These are phyloP conservation scores for Amoeboaphelidium protococcarum DNA, from an alignment of 371 early-diverging fungal genomes.

Conservation along the genomic window DNA sequence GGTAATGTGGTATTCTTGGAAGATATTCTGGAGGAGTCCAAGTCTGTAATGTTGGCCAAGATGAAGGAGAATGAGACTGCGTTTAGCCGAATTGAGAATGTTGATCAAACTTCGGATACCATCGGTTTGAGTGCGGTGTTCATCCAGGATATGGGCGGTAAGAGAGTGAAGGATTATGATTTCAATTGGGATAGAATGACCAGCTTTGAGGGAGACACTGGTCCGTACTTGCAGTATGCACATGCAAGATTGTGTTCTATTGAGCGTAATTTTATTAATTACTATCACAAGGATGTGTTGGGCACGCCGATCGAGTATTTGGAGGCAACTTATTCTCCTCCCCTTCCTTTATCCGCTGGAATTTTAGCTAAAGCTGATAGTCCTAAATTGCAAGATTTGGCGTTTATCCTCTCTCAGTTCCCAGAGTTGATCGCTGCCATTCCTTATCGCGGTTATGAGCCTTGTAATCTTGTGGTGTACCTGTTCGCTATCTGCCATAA, in stretches of 20 bases:
- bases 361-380: constrained; percentile 28
- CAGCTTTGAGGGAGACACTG: constrained; percentile 94
- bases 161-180: constrained; percentile 88
- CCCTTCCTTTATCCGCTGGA: constrained; percentile 1
- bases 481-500: constrained; percentile 59
- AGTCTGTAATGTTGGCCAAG: constrained; percentile 71
- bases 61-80: constrained; percentile 74
- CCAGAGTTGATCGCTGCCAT: constrained; percentile 48
- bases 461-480: constrained; percentile 77
- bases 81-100: constrained; percentile 57
- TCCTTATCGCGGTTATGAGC: constrained; percentile 41
- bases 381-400: constrained; percentile 35
- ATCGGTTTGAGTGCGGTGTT: constrained; percentile 62
- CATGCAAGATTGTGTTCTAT: constrained; percentile 87
- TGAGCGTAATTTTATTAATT: constrained; percentile 46
- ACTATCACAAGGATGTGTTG: constrained; percentile 1
- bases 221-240: constrained; percentile 96
- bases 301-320: constrained; percentile 18
- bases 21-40: constrained; percentile 76
- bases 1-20: constrained; percentile 95
- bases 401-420: constrained; percentile 61
- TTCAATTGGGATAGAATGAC: constrained; percentile 90
- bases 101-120: constrained; percentile 43
- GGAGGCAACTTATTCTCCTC: not conserved
- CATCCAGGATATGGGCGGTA: constrained; percentile 87